Conservation (phyloP, 1,139 yeast species). For the Yamadazyma conglobata region DNA sequence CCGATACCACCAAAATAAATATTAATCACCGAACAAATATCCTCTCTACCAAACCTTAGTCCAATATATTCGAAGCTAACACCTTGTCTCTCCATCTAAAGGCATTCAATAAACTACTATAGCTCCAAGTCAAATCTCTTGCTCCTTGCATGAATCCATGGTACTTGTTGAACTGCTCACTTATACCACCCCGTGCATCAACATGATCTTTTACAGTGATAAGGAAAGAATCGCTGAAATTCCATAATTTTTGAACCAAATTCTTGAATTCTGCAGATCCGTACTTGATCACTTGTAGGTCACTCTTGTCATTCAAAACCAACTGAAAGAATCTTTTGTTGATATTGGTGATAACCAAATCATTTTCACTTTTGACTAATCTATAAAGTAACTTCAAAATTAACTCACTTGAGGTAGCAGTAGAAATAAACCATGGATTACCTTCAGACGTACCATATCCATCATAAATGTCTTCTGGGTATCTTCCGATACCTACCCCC, state of each 20-base stretch:
- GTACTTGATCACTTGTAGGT: constrained; percentile 35
- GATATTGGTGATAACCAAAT: constrained; percentile 22
- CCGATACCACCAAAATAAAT: no score
- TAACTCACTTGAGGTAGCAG: constrained; percentile 73
- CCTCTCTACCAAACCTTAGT: no score
- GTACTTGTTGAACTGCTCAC: constrained; percentile 83
- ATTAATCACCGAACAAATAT: no score
- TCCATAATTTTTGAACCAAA: constrained; percentile 44
- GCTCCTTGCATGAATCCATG: constrained; percentile 92
- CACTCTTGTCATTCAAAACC: constrained; percentile 29
- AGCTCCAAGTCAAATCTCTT: constrained; percentile 84
- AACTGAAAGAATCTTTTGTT: constrained; percentile 34
- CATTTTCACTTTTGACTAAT: constrained; percentile 20
- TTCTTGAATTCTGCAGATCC: constrained; percentile 45
- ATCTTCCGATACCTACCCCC: constrained; percentile 84
- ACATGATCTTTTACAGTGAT: constrained; percentile 70
- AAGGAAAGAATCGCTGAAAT: constrained; percentile 74
- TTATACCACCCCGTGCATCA: constrained; percentile 70
- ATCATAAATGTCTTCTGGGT: constrained; percentile 90
- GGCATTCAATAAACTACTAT: constrained; percentile 74
- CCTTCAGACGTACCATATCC: constrained; percentile 75
- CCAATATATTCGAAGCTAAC: no score
- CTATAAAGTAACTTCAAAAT: constrained; percentile 38
- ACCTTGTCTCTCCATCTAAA: constrained; percentile 52
- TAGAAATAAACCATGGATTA: constrained; percentile 93